phyloP scores from a whole-genome alignment of 768 basidiomycete species.

The Phlegmacium glaucopus region DNA sequence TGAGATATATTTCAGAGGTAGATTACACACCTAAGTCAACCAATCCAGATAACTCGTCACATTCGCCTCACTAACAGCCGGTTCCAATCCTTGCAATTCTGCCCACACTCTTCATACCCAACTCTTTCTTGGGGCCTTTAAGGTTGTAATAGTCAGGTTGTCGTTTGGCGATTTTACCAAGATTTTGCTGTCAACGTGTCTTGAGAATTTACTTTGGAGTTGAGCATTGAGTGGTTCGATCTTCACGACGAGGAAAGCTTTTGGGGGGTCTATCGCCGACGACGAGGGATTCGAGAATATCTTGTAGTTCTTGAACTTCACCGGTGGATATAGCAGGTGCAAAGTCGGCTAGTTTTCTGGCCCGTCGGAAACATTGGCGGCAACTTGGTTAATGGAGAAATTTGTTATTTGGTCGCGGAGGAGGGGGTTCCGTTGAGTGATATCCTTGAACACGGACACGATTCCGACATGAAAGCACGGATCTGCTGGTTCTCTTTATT shows the following conservation, averaged over 20 bases:
- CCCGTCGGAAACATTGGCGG: conserved; percentile 93
- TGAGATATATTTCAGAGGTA: background rate
- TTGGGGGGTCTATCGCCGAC: conserved; percentile 90
- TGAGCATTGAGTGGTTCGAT: conserved; percentile 98
- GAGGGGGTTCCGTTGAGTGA: conserved; percentile 92
- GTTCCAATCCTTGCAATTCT: conserved; percentile 87
- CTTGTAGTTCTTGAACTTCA: conserved; percentile 90
- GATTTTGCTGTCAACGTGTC: too few species aligned
- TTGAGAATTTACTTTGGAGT: too few species aligned
- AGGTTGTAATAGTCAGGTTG: too few species aligned
- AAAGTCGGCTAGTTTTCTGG: conserved; percentile 95
- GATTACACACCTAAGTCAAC: conserved; percentile 75
- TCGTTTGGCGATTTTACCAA: too few species aligned
- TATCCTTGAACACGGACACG: conserved; percentile 97
- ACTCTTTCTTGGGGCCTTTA: too few species aligned
- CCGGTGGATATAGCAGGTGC: too few species aligned
- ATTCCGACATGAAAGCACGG: conserved; percentile 94
- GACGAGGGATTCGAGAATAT: conserved; percentile 81
- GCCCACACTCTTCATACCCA: conserved; percentile 88
- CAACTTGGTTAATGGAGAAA: conserved; percentile 90
- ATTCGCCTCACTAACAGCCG: conserved; percentile 88
- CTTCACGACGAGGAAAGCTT: conserved; percentile 85
- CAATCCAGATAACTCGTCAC: conserved; percentile 96
- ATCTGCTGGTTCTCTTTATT: conserved; percentile 94
- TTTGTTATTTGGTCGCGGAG: conserved; percentile 99